Evolutionary conservation across 352 stramenopile genomes (phyloP), one percentile per base, ranked within the genome.

Genomic region (Pythium utonaiense): DNA sequence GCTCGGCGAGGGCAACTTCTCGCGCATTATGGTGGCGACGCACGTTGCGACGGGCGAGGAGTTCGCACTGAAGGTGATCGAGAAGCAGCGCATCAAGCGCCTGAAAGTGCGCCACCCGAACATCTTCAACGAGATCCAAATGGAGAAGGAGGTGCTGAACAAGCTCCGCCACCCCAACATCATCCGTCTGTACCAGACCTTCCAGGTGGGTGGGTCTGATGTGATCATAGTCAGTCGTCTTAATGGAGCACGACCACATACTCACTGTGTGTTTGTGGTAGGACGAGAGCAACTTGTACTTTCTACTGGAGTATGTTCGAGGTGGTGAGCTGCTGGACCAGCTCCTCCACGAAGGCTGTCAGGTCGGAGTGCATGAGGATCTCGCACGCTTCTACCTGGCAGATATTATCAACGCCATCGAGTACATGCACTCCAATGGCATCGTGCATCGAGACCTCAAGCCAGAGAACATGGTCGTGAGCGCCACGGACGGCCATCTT

Each of bases 111-210:
- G 97, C 59, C 97, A 99, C 75, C 90, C 91, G 38, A 99, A 99
- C 70, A 96, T 99, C 12, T 96, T 97, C 71, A 99, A 99, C 74
- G 97, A 99, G 77, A 98, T 99, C 66, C 80, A 95, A 48, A 99
- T 99, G 96, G 97, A 99, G 78, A 95, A 97, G 69, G 75, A 97
- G 21, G 91, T 98, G 62, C 86, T 97, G 27, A 96, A 93, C 65
- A 75, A 69, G 51, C 74, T 96, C 52, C 73, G 71, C 45, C 94
- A 98, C 64, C 82, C 92, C 10, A 96, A 96, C 69, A 91, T 99
- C 67, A 88, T 99, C 38, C 72, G 81, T 13, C 80, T 98, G 47
- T 98, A 98, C 73, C 88, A 97, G 57, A 96, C 96, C 12, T 99
- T 99, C 77, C 93, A 98, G 73, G 75, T 80, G 51, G 17, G 27